phyloP scores from a whole-genome alignment of 179 eudicot genomes.

The Carnegiea gigantea region DNA sequence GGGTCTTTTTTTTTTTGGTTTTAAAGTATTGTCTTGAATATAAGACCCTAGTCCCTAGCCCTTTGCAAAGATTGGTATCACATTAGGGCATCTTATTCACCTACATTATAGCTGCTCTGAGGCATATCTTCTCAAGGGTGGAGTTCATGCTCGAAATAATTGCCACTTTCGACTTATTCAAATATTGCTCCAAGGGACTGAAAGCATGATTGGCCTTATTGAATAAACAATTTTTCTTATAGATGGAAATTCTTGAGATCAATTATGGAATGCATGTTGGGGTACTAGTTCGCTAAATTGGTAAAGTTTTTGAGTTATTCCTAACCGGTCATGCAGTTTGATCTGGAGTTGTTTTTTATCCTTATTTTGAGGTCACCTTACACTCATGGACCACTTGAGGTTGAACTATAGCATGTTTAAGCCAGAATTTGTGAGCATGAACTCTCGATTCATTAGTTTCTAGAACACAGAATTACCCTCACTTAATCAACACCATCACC shows the following conservation, averaged over 20 bases:
- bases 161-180: conserved; percentile 31
- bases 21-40: background rate
- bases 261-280: conserved; percentile 19
- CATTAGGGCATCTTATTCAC: background rate
- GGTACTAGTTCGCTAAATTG: background rate
- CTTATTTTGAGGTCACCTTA: conserved; percentile 11
- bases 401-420: conserved; percentile 16
- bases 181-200: conserved; percentile 31
- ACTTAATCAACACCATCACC: too few relatives aligned
- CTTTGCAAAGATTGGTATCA: background rate
- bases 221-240: conserved; percentile 23
- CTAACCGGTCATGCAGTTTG: background rate
- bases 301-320: too few relatives aligned
- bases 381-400: conserved; percentile 24
- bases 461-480: background rate
- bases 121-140: conserved; percentile 21
- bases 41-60: background rate
- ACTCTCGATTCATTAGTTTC: conserved; percentile 1
- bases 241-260: conserved; percentile 25
- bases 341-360: background rate
- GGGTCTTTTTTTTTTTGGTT: too few relatives aligned
- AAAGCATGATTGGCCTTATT: conserved; percentile 22
- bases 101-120: background rate
- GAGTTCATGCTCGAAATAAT: conserved; percentile 18
- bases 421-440: conserved; percentile 17